These are phyloP conservation scores for Cryptococcus hybrid DNA, from an alignment of 1,284 basidiomycete genomes.

Conservation along the genomic window DNA sequence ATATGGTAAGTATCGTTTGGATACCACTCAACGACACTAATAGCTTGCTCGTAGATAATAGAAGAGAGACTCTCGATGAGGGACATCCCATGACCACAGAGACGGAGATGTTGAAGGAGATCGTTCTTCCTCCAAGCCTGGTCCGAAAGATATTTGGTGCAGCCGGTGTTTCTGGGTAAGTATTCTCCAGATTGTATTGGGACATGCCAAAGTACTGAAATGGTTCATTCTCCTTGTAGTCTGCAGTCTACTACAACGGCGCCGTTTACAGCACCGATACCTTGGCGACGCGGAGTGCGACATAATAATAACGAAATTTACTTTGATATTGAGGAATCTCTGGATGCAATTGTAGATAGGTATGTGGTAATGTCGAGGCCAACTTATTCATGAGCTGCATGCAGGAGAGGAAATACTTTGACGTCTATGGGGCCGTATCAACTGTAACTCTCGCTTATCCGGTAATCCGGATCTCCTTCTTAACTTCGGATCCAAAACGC, in stretches of 20 bases:
- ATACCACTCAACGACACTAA: not conserved
- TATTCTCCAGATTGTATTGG: slow-evolving; percentile 3
- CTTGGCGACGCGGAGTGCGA: slow-evolving; percentile 85
- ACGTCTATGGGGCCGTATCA: slow-evolving; percentile 72
- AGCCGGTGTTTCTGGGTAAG: slow-evolving; percentile 58
- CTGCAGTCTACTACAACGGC: slow-evolving; percentile 54
- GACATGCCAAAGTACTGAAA: not conserved
- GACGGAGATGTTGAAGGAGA: slow-evolving; percentile 84
- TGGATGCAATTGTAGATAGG: slow-evolving; percentile 81
- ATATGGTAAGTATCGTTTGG: slow-evolving; percentile 63
- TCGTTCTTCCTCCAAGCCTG: slow-evolving; percentile 82
- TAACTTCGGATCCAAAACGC: slow-evolving; percentile 73
- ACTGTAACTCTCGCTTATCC: slow-evolving; percentile 72
- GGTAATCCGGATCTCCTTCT: slow-evolving; percentile 86
- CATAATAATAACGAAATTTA: slow-evolving; percentile 92
- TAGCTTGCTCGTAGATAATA: slow-evolving; percentile 62
- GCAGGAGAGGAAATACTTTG: slow-evolving; percentile 70
- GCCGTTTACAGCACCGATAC: slow-evolving; percentile 87
- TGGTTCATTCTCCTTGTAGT: slow-evolving; percentile 22
- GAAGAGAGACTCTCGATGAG: slow-evolving; percentile 94
- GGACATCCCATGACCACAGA: slow-evolving; percentile 95
- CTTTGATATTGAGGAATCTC: slow-evolving; percentile 83
- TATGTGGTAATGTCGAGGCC: slow-evolving; percentile 53
- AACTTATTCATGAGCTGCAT: not conserved
- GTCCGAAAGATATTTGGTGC: slow-evolving; percentile 71